A percentile compares a stretch with the other conserved stretches of the same genome.
Conservation (phyloP, 345 rosid species). For the Eutrema japonicum region DNA sequence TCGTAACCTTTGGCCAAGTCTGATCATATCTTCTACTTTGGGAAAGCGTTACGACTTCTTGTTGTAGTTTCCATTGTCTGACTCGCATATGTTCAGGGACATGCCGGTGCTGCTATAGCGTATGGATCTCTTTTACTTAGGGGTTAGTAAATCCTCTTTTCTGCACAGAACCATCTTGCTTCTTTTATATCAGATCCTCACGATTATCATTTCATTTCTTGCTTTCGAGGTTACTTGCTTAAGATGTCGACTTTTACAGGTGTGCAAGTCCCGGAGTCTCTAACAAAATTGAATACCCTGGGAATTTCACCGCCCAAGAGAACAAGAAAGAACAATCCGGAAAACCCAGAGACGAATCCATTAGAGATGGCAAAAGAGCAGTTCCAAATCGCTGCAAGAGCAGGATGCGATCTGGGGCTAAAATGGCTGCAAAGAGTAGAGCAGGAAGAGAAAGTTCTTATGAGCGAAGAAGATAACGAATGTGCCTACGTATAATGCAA, state of each 20-base stretch:
- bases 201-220: not conserved
- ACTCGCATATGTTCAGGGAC: constrained; percentile 57
- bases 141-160: constrained; percentile 51
- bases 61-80: constrained; percentile 19
- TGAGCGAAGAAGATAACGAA: constrained; percentile 41
- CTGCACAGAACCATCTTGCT: not conserved
- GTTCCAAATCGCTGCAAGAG: constrained; percentile 75
- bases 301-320: constrained; percentile 52
- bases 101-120: constrained; percentile 88
- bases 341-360: constrained; percentile 37
- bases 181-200: constrained; percentile 14
- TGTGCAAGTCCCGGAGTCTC: constrained; percentile 68
- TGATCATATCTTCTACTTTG: not conserved
- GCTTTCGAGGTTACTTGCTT: not conserved
- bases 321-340: constrained; percentile 35
- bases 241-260: constrained; percentile 48
- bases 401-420: constrained; percentile 74
- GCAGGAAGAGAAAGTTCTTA: constrained; percentile 72
- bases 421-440: constrained; percentile 81
- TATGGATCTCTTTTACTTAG: constrained; percentile 91
- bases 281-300: constrained; percentile 49
- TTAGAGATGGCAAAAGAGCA: constrained; percentile 75
- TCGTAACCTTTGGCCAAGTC: not conserved
- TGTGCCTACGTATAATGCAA: constrained; percentile 23
- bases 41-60: constrained; percentile 10